Evolutionary conservation across 2,329 filamentous ascomycete genomes (phyloP), one percentile per base, ranked within the genome.

Genomic region (Colletotrichum tamarilloi): DNA sequence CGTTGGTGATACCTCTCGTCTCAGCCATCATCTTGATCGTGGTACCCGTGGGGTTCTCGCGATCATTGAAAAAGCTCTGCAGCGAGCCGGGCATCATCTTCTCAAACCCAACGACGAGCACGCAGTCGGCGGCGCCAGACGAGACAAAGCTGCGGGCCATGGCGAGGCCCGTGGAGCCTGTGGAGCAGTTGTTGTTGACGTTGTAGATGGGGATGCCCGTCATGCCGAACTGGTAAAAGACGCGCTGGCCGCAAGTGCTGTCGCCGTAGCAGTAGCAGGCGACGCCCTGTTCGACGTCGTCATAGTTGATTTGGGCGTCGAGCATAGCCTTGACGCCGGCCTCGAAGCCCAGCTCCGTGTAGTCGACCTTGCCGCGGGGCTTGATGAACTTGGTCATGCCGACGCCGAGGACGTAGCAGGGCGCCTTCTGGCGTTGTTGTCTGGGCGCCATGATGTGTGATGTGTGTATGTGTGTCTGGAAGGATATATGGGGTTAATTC

Each of bases 331-430:
- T 97, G 81, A 97, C 88, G 77, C 95, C 95, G 12, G 95, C 95
- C 84, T 98, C 95, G 83, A 95, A 98, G 69, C 95, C 95, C 28
- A 98, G 91, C 81, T 98, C 95, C 8, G 95, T 95, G 85, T 98
- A 98, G 86, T 98, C 95, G 76, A 97, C 94, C 82, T 96, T 96
- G 81, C 95, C 94, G 69, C 95, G 91, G 55, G 95, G 95, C 87
- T 98, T 98, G 90, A 98, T 96, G 90, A 98, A 98, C 85, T 97
- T 97, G 85, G 96, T 98, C 94, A 98, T 97, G 86, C 96, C 96
- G 78, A 98, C 97, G 87, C 96, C 96, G 74, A 98, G 91, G 81
- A 98, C 94, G 88, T 98, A 98, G 87, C 87, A 87, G 73, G 88
- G 87, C 75, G 82, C 79, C 77, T 85, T 86, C 67, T 86, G 67